Evolutionary conservation across 331 rosid species (phyloP), one percentile per base, ranked within the genome.

Genomic region (Saraca asoca): DNA sequence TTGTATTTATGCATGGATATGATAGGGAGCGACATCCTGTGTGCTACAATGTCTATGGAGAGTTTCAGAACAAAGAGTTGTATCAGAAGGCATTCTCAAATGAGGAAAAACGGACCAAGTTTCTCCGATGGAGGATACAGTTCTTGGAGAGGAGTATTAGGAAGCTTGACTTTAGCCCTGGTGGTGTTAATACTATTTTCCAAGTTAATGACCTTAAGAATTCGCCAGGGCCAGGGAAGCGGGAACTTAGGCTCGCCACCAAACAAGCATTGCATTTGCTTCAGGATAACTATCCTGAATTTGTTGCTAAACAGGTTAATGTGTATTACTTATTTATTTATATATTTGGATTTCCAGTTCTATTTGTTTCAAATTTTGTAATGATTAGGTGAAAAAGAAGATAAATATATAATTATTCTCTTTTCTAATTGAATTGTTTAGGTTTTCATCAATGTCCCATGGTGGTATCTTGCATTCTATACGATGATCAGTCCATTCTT

Each of bases 391-490:
- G 31, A 24, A 29, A 29, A 45, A 9, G n/a, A 9, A 33, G 34
- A 12, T 39, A 39, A 10, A 4, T 39, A 39, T 10, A 39, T 43
- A 1, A 4, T 51, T 7, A 54, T 7, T 31, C 43, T 39, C 43
- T 2, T 39, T 39, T 10, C 8, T 39, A 8, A 31, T 12, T 53
- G 24, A 76, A 35, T 54, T 48, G 13, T 18, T 6, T 57, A 91
- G 98, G 88, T 89, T 64, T 93, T 89, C 51, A 83, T 93, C 91
- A 90, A 89, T 73, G 95, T 84, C 43, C 97, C 98, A 0, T 93
- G 98, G 98, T 93, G 98, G 98, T 82, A 90, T 76, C 83, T 93
- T 62, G 97, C 97, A 7, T 93, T 90, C 82, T 78, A 90, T 72
- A 82, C 90, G 5, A 72, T 93, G 83, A 71, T 93, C 78, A 85